Base-by-base conservation (phyloP, 2,329 filamentous ascomycete genomes). In the Endoconidiophora laricicola region DNA sequence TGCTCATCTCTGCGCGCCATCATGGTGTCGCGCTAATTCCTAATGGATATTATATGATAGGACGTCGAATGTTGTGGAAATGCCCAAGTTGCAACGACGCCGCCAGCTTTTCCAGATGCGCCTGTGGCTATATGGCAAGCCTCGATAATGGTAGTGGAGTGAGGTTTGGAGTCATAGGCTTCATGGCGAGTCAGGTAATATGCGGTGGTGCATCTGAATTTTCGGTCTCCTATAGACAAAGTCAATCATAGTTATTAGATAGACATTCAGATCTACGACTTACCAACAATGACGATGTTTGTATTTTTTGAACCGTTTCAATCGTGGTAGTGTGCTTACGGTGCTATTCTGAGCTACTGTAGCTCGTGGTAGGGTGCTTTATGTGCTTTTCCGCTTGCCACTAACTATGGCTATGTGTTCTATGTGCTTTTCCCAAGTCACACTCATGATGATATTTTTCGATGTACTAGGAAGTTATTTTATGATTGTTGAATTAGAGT, bases 91-190 rank as follows among this genome's bases (percentile, higher is more conserved):
- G 81, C 91, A 20, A 98, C 73, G 3, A 98, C 71, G 1, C 91
- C 91, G 14, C 91, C 91, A 0, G 91, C 90, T 66, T 95, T 96
- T 39, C 91, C 91, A 6, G 87, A 94, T 37, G 91, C 90, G 22
- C 85, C 90, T n/a, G 86, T 78, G 5, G 91, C 91, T 56, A 96
- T 81, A 18, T 81, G 74, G 2, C 79, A 79, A 0, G 91, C 87
- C 69, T 98, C 91, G 49, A 96, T 72, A 26, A 98, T 71, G 1
- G 84, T 94, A 58, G 96, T 81, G 48, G 72, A 80, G 62, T 94
- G 85, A 48, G 76, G 74, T 20, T 74, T 65, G 40, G 80, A 78
- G 62, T 91, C 74, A 67, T 84, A 96, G 26, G 75, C 79, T 24
- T 85, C 79, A 62, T 96, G 88, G 55, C 85, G 80, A 2, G 87